Evolutionary conservation across 208 protist genomes (phyloP), one percentile per base, ranked within the genome.

Genomic region (Ichthyophonus hoferi): DNA sequence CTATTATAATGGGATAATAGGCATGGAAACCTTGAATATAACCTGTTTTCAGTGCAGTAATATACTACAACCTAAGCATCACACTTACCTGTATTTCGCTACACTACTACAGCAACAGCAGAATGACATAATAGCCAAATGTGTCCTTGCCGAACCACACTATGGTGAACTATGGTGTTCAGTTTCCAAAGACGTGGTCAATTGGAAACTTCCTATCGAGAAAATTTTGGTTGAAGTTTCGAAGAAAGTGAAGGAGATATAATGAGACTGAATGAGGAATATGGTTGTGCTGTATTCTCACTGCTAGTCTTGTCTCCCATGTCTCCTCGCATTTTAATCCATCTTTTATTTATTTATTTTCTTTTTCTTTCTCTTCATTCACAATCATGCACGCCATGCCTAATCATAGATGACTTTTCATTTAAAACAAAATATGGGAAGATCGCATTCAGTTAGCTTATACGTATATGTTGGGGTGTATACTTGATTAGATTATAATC

Each of bases 151-250:
- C 0, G 93, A 94, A 17, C 95, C 95, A 39, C 42, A 90, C 2
- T 92, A 94, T 81, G 95, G 95, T 58, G 88, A 95, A 40, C n/a
- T 90, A 17, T 96, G 95, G 95, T 42, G 39, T 1, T n/a, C 35
- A n/a, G 92, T 95, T 1, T 58, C 91, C 1, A 96, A 96, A 87
- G 37, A 79, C n/a, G n/a, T 90, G 39, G 84, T 58, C 14, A 93
- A 94, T 77, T 87, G 31, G 14, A 87, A 39, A 0, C 58, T 67
- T 3, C 76, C 12, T n/a, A 17, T 42, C 2, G n/a, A 78, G 34
- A n/a, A 87, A 2, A 79, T 87, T 14, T 31, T 87, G 14, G 24
- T 79, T 12, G 34, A 14, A 0, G 83, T 79, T 40, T 24, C 37
- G 37, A 39, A 87, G 42, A 37, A 58, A 14, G 7, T 87, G 17